Base-by-base conservation (phyloP, 2,329 filamentous ascomycete species). In the Fusarium sp. region DNA sequence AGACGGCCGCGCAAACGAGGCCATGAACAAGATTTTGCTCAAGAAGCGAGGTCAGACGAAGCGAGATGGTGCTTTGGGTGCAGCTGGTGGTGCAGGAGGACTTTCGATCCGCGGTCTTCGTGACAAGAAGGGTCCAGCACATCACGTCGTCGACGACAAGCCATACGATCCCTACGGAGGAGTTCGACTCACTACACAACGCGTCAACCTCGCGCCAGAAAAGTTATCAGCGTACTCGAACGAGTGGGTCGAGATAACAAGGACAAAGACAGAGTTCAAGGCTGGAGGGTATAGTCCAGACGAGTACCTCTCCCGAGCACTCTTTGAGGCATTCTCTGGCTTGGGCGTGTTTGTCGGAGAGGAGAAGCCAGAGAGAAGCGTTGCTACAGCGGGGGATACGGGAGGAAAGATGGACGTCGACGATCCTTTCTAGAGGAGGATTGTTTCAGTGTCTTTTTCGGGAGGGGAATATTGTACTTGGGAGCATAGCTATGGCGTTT, bases 161-260 rank as follows among this genome's bases (percentile, higher is more conserved):
- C 92, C 94, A 0, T 98, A 97, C 84, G 95, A 98, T 84, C 93
- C 96, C 0, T 98, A 96, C 80, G 94, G 91, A 42, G 96, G 94
- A 1, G 84, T 95, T 70, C 84, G 89, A 56, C 89, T 95, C 61
- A 87, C 87, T 27, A 90, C 91, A 24, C 87, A 92, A 76, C 92
- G 95, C 76, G 96, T 94, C 79, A 85, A 88, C 11, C 79, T 97
- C 31, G 73, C 78, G 0, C 61, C 78, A 1, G 82, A 82, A 6
- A 77, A 76, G 40, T 89, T 91, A 73, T 88, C 90, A 59, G 85
- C 88, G 47, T 98, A 98, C 82, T 89, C 91, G 47, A 94, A 93
- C 79, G 89, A 92, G 56, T 94, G 92, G 87, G 85, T 97, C 62
- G 91, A 93, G 52, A 86, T 86, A 27, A 89, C 91, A 35, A 89